Conservation (phyloP, 2,329 filamentous ascomycete species). For the Claviceps arundinis region DNA sequence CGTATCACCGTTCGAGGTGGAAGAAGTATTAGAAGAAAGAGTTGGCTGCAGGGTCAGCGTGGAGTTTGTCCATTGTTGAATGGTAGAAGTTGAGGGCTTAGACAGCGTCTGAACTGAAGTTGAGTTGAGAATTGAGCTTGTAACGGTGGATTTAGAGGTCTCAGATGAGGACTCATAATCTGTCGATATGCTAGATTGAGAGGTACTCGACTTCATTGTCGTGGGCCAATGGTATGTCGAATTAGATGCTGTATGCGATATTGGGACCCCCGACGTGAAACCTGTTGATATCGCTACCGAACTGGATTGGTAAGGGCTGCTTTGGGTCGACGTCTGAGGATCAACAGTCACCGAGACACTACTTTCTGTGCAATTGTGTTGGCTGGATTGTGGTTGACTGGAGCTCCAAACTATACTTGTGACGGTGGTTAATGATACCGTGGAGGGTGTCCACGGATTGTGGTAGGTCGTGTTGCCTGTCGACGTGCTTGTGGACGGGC, state of each 20-base stretch:
- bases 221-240: slow-evolving; percentile 1
- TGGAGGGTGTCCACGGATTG: background rate
- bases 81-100: background rate
- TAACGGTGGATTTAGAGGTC: background rate
- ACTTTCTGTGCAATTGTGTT: background rate
- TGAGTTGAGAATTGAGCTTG: background rate
- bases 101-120: background rate
- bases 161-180: background rate
- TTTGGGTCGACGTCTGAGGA: background rate
- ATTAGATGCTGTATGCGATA: background rate
- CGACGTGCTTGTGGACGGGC: background rate
- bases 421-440: background rate
- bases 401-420: slow-evolving; percentile 1
- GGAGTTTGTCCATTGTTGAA: slow-evolving; percentile 1
- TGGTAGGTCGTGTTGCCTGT: background rate
- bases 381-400: background rate
- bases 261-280: background rate
- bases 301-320: background rate
- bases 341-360: background rate
- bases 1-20: background rate
- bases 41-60: background rate
- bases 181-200: background rate
- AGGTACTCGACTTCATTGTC: background rate
- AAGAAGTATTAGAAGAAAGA: background rate
- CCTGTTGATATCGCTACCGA: slow-evolving; percentile 1